Evolutionary conservation across 1,284 basidiomycete species (phyloP), one percentile per base, ranked within the genome.

Genomic region (Malassezia obtusa): DNA sequence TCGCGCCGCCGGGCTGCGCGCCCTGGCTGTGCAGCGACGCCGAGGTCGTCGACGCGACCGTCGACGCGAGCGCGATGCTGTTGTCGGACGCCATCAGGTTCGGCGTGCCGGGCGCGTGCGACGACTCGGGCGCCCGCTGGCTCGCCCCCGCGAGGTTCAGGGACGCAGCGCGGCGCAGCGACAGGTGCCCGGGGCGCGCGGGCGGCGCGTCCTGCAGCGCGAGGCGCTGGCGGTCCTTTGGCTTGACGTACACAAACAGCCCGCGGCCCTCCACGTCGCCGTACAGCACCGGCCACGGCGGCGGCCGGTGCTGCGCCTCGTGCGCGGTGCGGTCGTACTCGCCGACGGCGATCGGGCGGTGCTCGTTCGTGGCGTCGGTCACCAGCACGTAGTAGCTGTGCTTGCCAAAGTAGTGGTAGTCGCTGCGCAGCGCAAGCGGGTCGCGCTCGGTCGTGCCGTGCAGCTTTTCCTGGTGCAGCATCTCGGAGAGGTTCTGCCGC

Each of bases 381-480:
- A 98, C 82, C 36, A 98, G 80, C 26, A 96, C 79, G 73, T 88
- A 95, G 71, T 80, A 84, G 51, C 80, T 83, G 43, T 81, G 80
- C 49, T 84, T 83, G 26, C 82, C 77, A 75, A 98, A 98, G 75
- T 98, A 99, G 60, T 82, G 82, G 69, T 83, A 90, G 75, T 92
- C 89, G 57, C 86, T 82, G 41, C 90, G 82, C 52, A 83, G 86
- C 48, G 91, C 86, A 11, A 81, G 83, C 1, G 88, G 84, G 75
- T 98, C 94, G 35, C 91, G 84, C 77, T 99, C 94, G 1, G 77
- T 84, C 1, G 84, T 85, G 40, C 94, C 94, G 63, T 89, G 83
- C 35, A 89, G 76, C 61, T 84, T 84, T 74, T 99, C 94, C 26
- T 86, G 84, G 60, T 87, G 83, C 39, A 99, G 81, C 35, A 98